phyloP scores from a whole-genome alignment of 352 stramenopile species.

The Pythium dissotocum region DNA sequence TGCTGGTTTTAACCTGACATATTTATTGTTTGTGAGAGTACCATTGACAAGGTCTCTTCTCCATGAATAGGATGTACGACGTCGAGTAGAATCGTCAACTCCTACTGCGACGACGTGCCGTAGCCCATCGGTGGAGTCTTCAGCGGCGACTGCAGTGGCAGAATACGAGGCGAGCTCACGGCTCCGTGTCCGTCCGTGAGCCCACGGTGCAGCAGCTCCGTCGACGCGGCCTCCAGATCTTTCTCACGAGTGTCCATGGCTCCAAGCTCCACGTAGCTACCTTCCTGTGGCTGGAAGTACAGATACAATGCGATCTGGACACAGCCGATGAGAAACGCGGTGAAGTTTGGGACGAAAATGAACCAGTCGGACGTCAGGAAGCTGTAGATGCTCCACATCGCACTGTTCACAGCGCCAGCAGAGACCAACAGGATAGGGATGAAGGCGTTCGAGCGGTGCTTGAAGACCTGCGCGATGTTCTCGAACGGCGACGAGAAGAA shows the following conservation, averaged over 20 bases:
- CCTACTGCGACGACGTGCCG: not conserved
- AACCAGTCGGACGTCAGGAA: slow-evolving; percentile 45
- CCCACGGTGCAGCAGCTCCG: too few species aligned
- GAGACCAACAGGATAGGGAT: slow-evolving; percentile 58
- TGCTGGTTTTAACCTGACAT: too few species aligned
- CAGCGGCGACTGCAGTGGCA: too few species aligned
- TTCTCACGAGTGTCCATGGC: too few species aligned
- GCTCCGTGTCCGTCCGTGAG: too few species aligned
- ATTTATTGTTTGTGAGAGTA: too few species aligned
- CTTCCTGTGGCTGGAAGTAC: slow-evolving; percentile 44
- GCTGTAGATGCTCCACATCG: slow-evolving; percentile 53
- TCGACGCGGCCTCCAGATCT: too few species aligned
- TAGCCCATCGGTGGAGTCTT: too few species aligned
- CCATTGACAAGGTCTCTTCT: too few species aligned
- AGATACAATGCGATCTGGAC: slow-evolving; percentile 44
- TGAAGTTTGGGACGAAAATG: slow-evolving; percentile 52
- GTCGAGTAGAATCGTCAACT: too few species aligned
- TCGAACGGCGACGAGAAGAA: slow-evolving; percentile 63
- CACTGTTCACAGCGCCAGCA: slow-evolving; percentile 47
- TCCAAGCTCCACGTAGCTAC: not conserved
- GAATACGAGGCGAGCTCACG: too few species aligned
- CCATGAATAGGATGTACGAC: too few species aligned
- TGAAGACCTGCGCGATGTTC: slow-evolving; percentile 50
- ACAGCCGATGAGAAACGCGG: slow-evolving; percentile 34
- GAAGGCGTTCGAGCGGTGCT: slow-evolving; percentile 43